Evolutionary conservation across 768 basidiomycete genomes (phyloP).

Genomic region (Trametes punicea): DNA sequence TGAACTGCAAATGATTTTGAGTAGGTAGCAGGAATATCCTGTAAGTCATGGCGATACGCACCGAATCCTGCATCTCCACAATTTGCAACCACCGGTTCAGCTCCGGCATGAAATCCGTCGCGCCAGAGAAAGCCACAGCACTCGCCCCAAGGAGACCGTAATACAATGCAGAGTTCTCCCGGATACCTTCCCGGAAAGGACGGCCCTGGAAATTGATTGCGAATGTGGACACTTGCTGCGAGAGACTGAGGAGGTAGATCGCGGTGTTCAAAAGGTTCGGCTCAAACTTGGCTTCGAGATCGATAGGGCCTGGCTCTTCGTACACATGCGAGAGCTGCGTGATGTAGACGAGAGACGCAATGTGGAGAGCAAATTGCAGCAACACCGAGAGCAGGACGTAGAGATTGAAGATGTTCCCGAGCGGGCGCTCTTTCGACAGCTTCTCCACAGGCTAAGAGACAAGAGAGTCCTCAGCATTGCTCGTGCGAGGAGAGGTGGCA

Average conservation of each 20-base stretch:
- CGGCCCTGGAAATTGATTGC: conserved; percentile 98
- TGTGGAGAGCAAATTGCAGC: conserved; percentile 92
- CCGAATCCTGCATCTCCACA: conserved; percentile 78
- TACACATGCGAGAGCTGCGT: conserved; percentile 75
- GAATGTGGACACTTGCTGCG: conserved; percentile 98
- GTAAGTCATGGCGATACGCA: conserved; percentile 40
- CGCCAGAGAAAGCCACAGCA: conserved; percentile 88
- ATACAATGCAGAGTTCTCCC: conserved; percentile 91
- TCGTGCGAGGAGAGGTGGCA: neutral
- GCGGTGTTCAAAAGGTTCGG: conserved; percentile 94
- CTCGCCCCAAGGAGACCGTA: conserved; percentile 90
- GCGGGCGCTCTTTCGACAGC: conserved; percentile 86
- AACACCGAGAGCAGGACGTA: conserved; percentile 93
- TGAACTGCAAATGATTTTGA: conserved; percentile 59
- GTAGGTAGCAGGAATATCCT: neutral
- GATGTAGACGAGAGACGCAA: conserved; percentile 87
- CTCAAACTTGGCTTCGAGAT: conserved; percentile 95
- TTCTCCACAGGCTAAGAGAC: conserved; percentile 85
- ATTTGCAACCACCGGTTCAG: conserved; percentile 96
- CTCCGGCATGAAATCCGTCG: conserved; percentile 94
- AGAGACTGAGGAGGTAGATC: conserved; percentile 92
- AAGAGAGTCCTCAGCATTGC: neutral
- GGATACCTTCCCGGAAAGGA: conserved; percentile 96
- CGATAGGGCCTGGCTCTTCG: conserved; percentile 81
- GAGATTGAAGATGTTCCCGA: conserved; percentile 95